Evolutionary conservation across 2,329 filamentous ascomycete species (phyloP), one percentile per base, ranked within the genome.

Genomic region (Talaromyces sp.): DNA sequence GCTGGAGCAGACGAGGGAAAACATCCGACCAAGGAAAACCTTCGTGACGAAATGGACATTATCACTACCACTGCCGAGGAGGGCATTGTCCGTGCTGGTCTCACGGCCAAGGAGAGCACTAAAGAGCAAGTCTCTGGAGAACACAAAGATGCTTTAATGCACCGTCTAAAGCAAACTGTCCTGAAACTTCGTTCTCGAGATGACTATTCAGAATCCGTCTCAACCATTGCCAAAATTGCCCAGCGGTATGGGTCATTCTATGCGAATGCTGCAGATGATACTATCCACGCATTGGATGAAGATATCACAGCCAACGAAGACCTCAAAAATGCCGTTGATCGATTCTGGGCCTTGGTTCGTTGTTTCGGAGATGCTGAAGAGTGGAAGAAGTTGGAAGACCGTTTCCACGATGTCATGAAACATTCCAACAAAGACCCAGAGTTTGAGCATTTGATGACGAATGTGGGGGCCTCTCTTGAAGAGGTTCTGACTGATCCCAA

Each of bases 121-220:
- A 81, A 83, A 58, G 86, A 92, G 63, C 91, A 94, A 67, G 71
- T 93, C 3, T 80, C 82, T 0, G 88, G 88, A 2, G 85, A 89
- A 3, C 88, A 95, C 68, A 87, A 85, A 60, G 83, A 90, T 46
- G 87, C 89, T 0, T 76, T 97, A 59, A 69, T 93, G 6, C 82
- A 87, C 65, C 87, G 92, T 6, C 78, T 97, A 55, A 93, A 92
- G 73, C 81, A 88, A 67, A 87, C 88, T 0, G 86, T 97, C 3
- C 66, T 84, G 14, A 90, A 89, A 43, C 81, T 97, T 14, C 83
- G 90, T 8, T 83, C 90, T 68, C 86, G 89, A 56, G 85, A 83
- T 8, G 91, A 96, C 71, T 97, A 97, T 72, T 86, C 88, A 0
- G 87, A 92, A 54, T 96, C 92, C 0, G 91, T 96, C 0, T 91